A percentile compares a stretch with the other conserved stretches of the same genome.
These are phyloP conservation scores for Barnettozyma sucrosica DNA, from an alignment of 805 yeast species.

Conservation along the genomic window DNA sequence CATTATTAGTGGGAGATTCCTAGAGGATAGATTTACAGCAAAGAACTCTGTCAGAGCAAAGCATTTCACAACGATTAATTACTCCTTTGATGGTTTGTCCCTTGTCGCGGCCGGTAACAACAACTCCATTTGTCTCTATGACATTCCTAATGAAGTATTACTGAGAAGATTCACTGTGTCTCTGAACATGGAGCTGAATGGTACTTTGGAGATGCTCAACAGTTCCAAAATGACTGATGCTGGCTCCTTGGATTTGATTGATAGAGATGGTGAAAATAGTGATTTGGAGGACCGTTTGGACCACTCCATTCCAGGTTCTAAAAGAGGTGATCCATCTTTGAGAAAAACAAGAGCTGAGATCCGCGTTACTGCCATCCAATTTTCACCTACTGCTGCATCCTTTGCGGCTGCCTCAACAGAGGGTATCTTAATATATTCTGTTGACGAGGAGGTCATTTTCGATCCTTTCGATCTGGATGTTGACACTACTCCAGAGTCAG, in stretches of 20 bases:
- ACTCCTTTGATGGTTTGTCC: slow-evolving; percentile 84
- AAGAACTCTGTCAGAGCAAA: slow-evolving; percentile 79
- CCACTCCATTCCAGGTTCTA: slow-evolving; percentile 75
- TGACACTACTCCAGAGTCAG: slow-evolving; percentile 82
- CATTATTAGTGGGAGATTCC: slow-evolving; percentile 77
- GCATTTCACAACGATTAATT: slow-evolving; percentile 72
- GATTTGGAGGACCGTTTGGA: slow-evolving; percentile 82
- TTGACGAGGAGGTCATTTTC: slow-evolving; percentile 68
- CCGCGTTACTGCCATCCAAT: slow-evolving; percentile 70
- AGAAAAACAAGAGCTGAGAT: slow-evolving; percentile 75
- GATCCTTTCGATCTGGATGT: slow-evolving; percentile 95
- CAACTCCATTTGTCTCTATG: slow-evolving; percentile 87
- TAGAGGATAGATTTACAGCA: slow-evolving; percentile 76
- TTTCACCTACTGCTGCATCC: slow-evolving; percentile 85
- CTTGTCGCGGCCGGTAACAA: slow-evolving; percentile 92
- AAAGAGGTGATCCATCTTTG: slow-evolving; percentile 62
- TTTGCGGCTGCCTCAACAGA: slow-evolving; percentile 96
- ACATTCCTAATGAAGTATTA: slow-evolving; percentile 80
- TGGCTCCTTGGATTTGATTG: slow-evolving; percentile 77
- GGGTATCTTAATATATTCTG: slow-evolving; percentile 77
- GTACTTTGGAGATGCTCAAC: slow-evolving; percentile 75
- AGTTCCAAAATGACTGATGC: slow-evolving; percentile 82
- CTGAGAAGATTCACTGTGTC: slow-evolving; percentile 80
- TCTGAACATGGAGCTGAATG: slow-evolving; percentile 83
- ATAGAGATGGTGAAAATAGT: slow-evolving; percentile 78